Base-by-base conservation (phyloP, 805 yeast species). In the Saccharomycopsis oosterbeekiorum region DNA sequence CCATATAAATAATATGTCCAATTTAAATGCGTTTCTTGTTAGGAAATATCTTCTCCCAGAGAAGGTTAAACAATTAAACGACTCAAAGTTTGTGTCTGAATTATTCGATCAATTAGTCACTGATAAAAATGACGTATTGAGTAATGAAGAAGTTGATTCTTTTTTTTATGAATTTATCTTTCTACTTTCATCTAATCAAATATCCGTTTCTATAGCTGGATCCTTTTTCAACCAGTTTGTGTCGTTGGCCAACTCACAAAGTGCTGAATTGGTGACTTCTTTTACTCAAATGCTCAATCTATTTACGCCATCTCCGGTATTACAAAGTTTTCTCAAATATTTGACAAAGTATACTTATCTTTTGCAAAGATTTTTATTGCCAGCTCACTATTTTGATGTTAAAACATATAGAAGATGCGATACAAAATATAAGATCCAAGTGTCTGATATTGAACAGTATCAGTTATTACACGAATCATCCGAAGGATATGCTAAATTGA, bases 401-500 rank as follows among this genome's bases (percentile, higher is more conserved):
- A 61, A 60, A 29, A 56, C 50, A 17, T 60, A 43, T 36, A 29
- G 26, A 21, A 58, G 39, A 26, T 56, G 60, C 24, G 39, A 17
- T 12, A 29, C 43, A 5, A 47, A 17, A n/a, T 60, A 39, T 39
- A 39, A 55, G 24, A 64, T 39, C 15, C 60, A 51, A 5, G 56
- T 36, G 2, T 47, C 59, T 4, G 58, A 50, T 43, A 79, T 83
- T 63, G 78, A 78, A 68, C 82, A 84, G 65, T 89, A 76, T 73
- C 86, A 88, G 62, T 74, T 90, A 17, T 67, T 89, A 8, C 81
- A 84, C 57, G 97, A 92, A 70, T 87, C 87, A 64, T 75, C 84
- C 26, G 90, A 86, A 68, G 97, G 97, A 0, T 91, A 82, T 71
- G 72, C 96, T 12, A 84, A 83, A 66, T 73, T 88, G 39, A 70